Percentiles rank a stretch among this genome's conserved stretches.
These are phyloP conservation scores for Mycena polygramma DNA, from an alignment of 768 basidiomycete genomes.

Conservation along the genomic window DNA sequence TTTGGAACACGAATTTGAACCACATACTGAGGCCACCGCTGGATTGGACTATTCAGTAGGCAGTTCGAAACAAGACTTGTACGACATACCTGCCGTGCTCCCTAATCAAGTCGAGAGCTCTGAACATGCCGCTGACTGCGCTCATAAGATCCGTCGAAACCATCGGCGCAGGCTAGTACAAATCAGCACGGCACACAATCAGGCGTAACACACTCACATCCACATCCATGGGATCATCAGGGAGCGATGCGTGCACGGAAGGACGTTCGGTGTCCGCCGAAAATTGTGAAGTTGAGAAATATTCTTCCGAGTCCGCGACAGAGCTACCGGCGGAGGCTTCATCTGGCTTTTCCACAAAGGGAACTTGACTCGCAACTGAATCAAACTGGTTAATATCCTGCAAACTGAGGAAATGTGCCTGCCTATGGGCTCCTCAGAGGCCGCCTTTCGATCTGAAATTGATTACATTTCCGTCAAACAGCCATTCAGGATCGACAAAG, in stretches of 20 bases:
- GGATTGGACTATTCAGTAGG: neutral
- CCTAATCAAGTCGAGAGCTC: constrained; percentile 17
- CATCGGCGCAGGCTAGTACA: neutral
- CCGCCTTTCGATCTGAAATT: neutral
- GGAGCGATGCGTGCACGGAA: constrained; percentile 2
- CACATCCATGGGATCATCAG: constrained; percentile 24
- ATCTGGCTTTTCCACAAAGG: neutral
- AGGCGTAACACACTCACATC: constrained; percentile 25
- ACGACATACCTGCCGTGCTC: constrained; percentile 18
- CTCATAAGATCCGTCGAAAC: constrained; percentile 17
- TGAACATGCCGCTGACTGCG: constrained; percentile 27
- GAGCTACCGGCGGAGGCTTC: neutral
- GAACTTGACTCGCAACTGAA: neutral
- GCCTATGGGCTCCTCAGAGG: neutral
- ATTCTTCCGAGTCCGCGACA: constrained; percentile 9
- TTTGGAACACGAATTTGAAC: no score
- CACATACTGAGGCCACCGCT: constrained; percentile 23
- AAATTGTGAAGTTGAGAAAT: constrained; percentile 23
- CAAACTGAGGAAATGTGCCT: neutral
- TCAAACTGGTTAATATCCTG: neutral
- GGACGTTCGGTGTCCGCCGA: constrained; percentile 19
- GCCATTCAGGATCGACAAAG: neutral
- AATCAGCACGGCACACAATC: no score
- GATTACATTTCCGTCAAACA: neutral
- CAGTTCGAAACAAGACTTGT: neutral